These are phyloP conservation scores for Cydonia oblonga DNA, from an alignment of 331 rosid species.

Conservation along the genomic window DNA sequence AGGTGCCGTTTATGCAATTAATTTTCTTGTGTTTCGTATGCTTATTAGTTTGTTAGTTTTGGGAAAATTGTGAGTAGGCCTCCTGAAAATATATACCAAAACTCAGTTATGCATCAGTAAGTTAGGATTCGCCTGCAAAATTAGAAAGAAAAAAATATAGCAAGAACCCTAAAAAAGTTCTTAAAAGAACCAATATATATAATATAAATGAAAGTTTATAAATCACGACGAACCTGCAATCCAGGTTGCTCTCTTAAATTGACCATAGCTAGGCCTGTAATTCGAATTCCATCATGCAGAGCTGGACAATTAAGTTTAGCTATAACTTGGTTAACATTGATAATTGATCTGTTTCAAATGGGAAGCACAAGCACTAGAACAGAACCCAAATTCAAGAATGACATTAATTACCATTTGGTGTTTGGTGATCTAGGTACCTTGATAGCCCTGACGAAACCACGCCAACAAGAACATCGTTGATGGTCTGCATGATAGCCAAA, in stretches of 20 bases:
- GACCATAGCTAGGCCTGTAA: slow-evolving; percentile 83
- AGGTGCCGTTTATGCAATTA: too few species aligned
- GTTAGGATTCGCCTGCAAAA: too few species aligned
- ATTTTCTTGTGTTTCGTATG: too few species aligned
- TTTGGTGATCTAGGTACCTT: slow-evolving; percentile 50
- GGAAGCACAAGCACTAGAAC: not conserved
- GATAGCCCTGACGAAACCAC: slow-evolving; percentile 72
- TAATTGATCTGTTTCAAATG: not conserved
- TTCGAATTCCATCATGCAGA: slow-evolving; percentile 51
- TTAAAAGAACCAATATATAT: not conserved
- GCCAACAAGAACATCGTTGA: slow-evolving; percentile 77
- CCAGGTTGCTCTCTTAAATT: slow-evolving; percentile 58
- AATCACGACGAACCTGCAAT: slow-evolving; percentile 41
- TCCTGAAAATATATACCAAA: too few species aligned
- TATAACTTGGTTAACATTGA: not conserved
- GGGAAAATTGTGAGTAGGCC: too few species aligned
- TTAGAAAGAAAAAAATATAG: too few species aligned
- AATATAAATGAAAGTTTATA: not conserved
- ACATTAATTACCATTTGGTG: slow-evolving; percentile 52
- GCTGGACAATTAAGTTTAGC: slow-evolving; percentile 21
- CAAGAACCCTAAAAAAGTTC: not conserved
- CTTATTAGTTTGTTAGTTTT: too few species aligned
- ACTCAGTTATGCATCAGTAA: too few species aligned
- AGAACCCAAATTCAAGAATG: too few species aligned
- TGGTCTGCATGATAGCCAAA: slow-evolving; percentile 43